phyloP scores from a whole-genome alignment of 345 rosid genomes.

The Aquilaria malaccensis region DNA sequence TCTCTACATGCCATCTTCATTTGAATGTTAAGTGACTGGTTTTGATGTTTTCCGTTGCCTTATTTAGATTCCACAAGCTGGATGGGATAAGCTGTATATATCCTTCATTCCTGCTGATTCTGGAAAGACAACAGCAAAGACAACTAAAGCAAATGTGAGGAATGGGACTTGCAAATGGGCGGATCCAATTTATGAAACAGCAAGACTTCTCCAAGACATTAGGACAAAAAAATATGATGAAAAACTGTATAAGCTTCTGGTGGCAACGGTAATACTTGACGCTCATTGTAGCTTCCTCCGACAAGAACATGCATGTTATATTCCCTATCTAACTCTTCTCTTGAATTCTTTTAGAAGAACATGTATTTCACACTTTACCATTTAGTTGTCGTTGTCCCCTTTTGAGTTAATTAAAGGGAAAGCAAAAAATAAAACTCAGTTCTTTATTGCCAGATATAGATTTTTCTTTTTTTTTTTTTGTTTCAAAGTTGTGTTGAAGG shows the following conservation, averaged over 20 bases:
- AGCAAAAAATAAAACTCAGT: neutral
- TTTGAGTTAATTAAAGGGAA: no score
- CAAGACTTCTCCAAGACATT: conserved; percentile 84
- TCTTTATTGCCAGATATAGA: conserved; percentile 3
- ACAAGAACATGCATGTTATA: no score
- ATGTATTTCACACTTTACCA: neutral
- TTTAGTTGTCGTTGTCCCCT: neutral
- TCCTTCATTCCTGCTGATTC: conserved; percentile 91
- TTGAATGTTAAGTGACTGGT: neutral
- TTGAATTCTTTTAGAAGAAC: no score
- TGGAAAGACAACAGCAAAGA: conserved; percentile 86
- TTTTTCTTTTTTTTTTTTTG: conserved; percentile 4
- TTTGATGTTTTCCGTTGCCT: conserved; percentile 8
- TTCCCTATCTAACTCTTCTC: no score
- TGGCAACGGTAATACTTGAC: conserved; percentile 63
- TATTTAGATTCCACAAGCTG: conserved; percentile 71
- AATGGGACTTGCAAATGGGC: conserved; percentile 98
- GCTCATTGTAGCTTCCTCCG: neutral
- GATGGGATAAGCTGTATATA: conserved; percentile 96
- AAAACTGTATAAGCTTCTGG: conserved; percentile 75
- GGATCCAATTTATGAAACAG: conserved; percentile 97
- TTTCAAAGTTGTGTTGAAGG: neutral
- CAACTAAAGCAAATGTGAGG: conserved; percentile 92
- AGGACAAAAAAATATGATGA: conserved; percentile 74
- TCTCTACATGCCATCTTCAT: neutral